Conservation (phyloP, 495 filamentous ascomycete genomes). For the Pseudomonodictys pantanalensis region DNA sequence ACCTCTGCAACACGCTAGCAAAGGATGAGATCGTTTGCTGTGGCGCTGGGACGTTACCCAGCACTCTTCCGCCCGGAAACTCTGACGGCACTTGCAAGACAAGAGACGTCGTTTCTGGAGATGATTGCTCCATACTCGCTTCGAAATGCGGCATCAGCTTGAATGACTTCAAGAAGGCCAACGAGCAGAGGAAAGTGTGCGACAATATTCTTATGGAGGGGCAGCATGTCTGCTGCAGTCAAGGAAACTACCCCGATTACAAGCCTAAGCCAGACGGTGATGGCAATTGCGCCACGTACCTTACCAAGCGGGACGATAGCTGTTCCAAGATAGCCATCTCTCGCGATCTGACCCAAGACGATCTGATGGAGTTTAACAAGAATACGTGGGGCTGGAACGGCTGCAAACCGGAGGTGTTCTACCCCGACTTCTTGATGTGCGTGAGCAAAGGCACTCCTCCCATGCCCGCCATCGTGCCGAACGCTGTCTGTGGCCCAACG, state of each 20-base stretch:
- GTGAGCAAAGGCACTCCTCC: conserved; percentile 49
- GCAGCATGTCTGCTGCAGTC: conserved; percentile 51
- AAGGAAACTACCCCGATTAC: conserved; percentile 42
- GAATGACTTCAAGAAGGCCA: conserved; percentile 44
- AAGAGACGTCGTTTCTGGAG: conserved; percentile 31
- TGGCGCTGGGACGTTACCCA: not conserved
- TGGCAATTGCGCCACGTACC: conserved; percentile 45
- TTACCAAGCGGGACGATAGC: conserved; percentile 38
- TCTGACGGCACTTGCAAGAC: conserved; percentile 7
- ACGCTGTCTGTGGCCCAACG: conserved; percentile 48
- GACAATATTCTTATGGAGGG: conserved; percentile 36
- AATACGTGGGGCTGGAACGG: conserved; percentile 53
- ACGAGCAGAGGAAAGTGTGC: conserved; percentile 41
- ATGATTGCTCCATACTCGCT: conserved; percentile 45
- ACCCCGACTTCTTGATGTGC: conserved; percentile 43
- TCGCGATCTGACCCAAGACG: conserved; percentile 37
- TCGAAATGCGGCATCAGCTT: conserved; percentile 43
- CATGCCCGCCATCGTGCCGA: conserved; percentile 43
- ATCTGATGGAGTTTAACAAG: conserved; percentile 46
- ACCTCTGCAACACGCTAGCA: not conserved
- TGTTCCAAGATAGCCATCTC: conserved; percentile 34
- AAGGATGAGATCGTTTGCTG: conserved; percentile 3
- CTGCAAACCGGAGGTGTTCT: conserved; percentile 39
- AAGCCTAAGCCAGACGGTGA: conserved; percentile 44
- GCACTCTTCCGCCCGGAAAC: conserved; percentile 5